A percentile compares a stretch with the other conserved stretches of the same genome.
Conservation (phyloP, 176 grass and related monocot genomes). For the Sorghum bicolor region DNA sequence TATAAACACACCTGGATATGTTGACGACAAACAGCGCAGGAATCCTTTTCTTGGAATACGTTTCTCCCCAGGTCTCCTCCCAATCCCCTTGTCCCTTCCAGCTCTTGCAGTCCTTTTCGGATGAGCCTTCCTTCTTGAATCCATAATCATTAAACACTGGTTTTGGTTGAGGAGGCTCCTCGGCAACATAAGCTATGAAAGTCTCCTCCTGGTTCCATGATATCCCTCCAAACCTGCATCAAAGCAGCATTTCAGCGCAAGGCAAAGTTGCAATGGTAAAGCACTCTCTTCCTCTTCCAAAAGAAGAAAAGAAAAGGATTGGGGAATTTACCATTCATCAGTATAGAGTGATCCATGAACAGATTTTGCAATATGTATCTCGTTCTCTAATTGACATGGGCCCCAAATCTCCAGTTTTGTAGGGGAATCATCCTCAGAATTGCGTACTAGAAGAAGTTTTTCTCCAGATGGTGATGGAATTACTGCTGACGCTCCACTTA, state of each 20-base stretch:
- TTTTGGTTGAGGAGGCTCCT: conserved; percentile 71
- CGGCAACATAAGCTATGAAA: conserved; percentile 80
- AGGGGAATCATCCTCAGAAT: conserved; percentile 74
- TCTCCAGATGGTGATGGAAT: conserved; percentile 75
- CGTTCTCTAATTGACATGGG: conserved; percentile 60
- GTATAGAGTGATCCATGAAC: conserved; percentile 76
- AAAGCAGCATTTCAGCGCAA: conserved; percentile 5
- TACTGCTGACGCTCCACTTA: conserved; percentile 63
- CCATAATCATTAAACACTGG: conserved; percentile 73
- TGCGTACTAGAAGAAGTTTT: conserved; percentile 73
- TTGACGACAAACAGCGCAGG: conserved; percentile 77
- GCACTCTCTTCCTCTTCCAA: background rate
- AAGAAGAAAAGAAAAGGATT: background rate
- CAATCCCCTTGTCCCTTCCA: conserved; percentile 96
- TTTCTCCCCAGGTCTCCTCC: conserved; percentile 95
- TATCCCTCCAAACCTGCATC: conserved; percentile 92
- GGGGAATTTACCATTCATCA: conserved; percentile 65
- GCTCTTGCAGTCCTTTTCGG: conserved; percentile 73
- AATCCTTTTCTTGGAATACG: conserved; percentile 81
- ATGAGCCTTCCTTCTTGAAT: conserved; percentile 66
- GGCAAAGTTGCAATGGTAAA: background rate
- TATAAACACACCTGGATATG: conserved; percentile 55
- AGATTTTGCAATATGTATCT: conserved; percentile 71
- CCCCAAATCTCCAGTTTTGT: conserved; percentile 90
- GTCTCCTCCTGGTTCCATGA: conserved; percentile 92